These are phyloP conservation scores for Cladosporium sp. DNA, from an alignment of 2,329 filamentous ascomycete genomes.

Conservation along the genomic window DNA sequence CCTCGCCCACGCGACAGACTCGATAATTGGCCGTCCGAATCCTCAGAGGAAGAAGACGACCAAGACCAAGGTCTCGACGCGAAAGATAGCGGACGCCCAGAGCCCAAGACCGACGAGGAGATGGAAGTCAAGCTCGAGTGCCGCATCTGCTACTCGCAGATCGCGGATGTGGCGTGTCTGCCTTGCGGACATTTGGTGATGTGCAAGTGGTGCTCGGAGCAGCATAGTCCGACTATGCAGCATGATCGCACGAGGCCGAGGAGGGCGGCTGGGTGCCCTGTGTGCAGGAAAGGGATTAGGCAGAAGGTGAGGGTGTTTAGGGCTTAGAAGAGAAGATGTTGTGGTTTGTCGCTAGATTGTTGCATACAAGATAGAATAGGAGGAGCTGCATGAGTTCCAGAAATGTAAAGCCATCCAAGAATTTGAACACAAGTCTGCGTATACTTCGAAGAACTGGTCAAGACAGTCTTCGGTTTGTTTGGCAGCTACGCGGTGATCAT, in stretches of 20 bases:
- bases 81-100: slow-evolving; percentile 48
- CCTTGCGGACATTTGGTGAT: slow-evolving; percentile 59
- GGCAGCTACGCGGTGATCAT: too few relatives aligned
- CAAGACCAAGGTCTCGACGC: slow-evolving; percentile 47
- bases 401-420: neutral
- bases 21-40: slow-evolving; percentile 21
- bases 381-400: neutral
- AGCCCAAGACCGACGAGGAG: slow-evolving; percentile 51
- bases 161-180: slow-evolving; percentile 54
- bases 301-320: slow-evolving; percentile 44
- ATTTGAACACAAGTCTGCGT: neutral
- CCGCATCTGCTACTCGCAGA: slow-evolving; percentile 55
- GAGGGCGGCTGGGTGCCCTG: slow-evolving; percentile 46
- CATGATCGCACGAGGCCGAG: slow-evolving; percentile 44
- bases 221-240: slow-evolving; percentile 49
- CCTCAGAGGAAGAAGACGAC: slow-evolving; percentile 31
- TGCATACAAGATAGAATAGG: neutral
- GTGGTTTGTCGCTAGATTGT: neutral
- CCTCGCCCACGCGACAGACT: neutral
- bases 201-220: slow-evolving; percentile 58
- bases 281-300: slow-evolving; percentile 50
- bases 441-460: neutral
- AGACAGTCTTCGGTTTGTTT: too few relatives aligned
- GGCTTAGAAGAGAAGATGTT: slow-evolving; percentile 21
- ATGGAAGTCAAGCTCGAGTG: slow-evolving; percentile 55